phyloP scores from a whole-genome alignment of 306 rosid species.

The Casuarina cunninghamiana region DNA sequence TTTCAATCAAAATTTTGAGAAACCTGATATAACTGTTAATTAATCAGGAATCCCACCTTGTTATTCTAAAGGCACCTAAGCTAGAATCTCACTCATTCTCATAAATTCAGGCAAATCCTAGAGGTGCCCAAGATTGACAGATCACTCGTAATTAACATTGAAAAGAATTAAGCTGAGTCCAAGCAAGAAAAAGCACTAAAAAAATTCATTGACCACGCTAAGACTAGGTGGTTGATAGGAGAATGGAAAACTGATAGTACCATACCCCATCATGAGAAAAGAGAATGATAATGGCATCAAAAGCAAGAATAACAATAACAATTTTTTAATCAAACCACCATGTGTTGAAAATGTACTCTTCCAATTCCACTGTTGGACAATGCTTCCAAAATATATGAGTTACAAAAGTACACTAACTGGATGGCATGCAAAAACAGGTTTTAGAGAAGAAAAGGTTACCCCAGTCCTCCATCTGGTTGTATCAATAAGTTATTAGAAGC shows the following conservation, averaged over 20 bases:
- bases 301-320: constrained; percentile 2
- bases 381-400: neutral
- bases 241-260: neutral
- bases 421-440: neutral
- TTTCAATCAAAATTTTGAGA: no score
- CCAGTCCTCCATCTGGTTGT: constrained; percentile 66
- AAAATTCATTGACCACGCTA: neutral
- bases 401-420: neutral
- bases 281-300: neutral
- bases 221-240: neutral
- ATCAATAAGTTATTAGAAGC: constrained; percentile 11
- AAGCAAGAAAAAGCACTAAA: neutral
- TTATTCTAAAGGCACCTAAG: no score
- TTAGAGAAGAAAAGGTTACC: constrained; percentile 41
- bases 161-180: neutral
- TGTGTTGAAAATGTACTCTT: neutral
- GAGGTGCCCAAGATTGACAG: neutral
- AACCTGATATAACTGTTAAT: no score
- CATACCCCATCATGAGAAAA: neutral
- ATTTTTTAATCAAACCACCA: neutral
- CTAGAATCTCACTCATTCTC: neutral
- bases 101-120: neutral
- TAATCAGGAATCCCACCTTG: no score
- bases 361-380: neutral
- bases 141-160: neutral